phyloP scores from a whole-genome alignment of 176 grass and related monocot genomes.

The Stipa capillata region DNA sequence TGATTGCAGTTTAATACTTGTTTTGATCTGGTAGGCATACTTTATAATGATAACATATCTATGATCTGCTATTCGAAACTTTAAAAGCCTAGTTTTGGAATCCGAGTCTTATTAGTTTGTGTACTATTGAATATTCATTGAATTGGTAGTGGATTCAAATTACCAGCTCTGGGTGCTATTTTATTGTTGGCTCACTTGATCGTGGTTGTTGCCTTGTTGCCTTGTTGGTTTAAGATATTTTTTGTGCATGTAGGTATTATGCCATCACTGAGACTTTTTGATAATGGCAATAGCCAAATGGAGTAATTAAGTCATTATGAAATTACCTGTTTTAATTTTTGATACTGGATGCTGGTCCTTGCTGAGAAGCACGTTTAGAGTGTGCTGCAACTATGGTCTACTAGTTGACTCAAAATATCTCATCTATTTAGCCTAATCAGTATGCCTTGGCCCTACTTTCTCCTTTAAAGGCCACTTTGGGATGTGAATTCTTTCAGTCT shows the following conservation, averaged over 20 bases:
- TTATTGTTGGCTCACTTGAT: neutral
- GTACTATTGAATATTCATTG: too few relatives aligned
- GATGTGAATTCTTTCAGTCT: neutral
- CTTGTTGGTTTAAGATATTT: neutral
- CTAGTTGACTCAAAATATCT: neutral
- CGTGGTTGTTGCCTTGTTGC: neutral
- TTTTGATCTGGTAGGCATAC: neutral
- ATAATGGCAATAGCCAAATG: too few relatives aligned
- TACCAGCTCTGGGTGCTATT: neutral
- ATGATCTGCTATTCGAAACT: neutral
- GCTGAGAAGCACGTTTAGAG: neutral
- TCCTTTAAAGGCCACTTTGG: neutral
- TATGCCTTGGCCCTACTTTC: neutral
- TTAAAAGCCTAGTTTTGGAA: neutral
- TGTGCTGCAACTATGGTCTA: neutral
- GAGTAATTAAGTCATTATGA: neutral
- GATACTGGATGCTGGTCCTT: neutral
- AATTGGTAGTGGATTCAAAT: too few relatives aligned
- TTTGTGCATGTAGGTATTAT: neutral
- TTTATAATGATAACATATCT: neutral
- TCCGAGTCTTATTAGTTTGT: neutral
- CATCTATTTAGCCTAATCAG: neutral
- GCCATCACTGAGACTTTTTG: neutral
- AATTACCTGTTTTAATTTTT: neutral
- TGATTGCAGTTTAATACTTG: neutral